Base-by-base conservation (phyloP, 495 filamentous ascomycete species). In the Emericellopsis terricola region DNA sequence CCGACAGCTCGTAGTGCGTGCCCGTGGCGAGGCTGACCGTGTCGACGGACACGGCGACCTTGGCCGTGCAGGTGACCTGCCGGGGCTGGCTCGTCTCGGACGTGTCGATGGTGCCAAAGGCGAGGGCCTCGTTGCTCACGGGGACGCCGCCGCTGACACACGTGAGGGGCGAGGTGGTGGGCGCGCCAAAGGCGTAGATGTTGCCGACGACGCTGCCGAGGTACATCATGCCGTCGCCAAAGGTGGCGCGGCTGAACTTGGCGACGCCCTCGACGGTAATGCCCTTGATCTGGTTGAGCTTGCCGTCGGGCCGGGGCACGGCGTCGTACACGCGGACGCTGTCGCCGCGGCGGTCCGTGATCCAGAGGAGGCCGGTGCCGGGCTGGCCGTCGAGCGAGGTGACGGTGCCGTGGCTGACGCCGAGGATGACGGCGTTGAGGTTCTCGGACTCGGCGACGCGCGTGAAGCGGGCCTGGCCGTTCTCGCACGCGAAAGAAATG, bases 81-180 rank as follows among this genome's bases (percentile, higher is more conserved):
- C 15, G 31, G 19, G 40, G 15, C 2, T 44, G 52, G 11, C 32
- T 43, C 11, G 44, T 41, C 3, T 36, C 38, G 6, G 49, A 52
- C 14, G 63, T 42, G 3, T 50, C 29, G 7, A 62, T 46, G 8
- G 42, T 41, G 5, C 65, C 65, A 43, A 68, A 70, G 21, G 57
- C 37, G n/a, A n/a, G n/a, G n/a, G n/a, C n/a, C n/a, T n/a, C n/a
- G n/a, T n/a, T n/a, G n/a, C n/a, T n/a, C 18, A 60, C 46, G 4
- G 55, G 57, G n/a, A n/a, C n/a, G n/a, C n/a, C n/a, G n/a, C n/a
- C n/a, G 10, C 38, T 41, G 5, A 47, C 49, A 37, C 59, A 60
- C 27, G 38, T 52, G 13, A 62, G 38, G 15, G 59, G 59, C 3
- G 56, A 26, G 14, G 49, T 45, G 16, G 61, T 57, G 19, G 59